These are phyloP conservation scores for Sphaerobolus stellatus DNA, from an alignment of 1,284 basidiomycete genomes.

Conservation along the genomic window DNA sequence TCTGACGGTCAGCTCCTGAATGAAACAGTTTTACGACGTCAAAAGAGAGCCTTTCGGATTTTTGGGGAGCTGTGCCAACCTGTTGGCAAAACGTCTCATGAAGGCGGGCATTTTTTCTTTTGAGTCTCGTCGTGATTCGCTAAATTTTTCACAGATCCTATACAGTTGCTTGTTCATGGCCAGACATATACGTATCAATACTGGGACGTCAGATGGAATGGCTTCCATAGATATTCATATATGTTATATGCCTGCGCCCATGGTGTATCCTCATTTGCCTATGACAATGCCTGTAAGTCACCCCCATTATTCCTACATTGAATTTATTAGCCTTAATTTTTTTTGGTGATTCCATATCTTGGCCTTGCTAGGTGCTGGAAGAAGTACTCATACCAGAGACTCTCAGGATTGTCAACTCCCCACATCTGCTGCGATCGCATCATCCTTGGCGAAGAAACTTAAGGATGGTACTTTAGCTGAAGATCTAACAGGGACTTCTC, in stretches of 20 bases:
- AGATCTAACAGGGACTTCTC: background rate
- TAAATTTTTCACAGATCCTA: background rate
- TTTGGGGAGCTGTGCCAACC: conserved; percentile 9
- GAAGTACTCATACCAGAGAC: background rate
- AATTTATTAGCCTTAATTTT: conserved; percentile 30
- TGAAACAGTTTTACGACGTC: background rate
- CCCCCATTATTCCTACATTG: no score
- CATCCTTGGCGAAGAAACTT: background rate
- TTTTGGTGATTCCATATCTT: background rate
- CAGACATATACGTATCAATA: conserved; percentile 3
- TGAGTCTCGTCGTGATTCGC: background rate
- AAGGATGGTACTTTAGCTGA: background rate
- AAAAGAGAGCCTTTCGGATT: conserved; percentile 1
- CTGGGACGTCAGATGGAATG: conserved; percentile 5
- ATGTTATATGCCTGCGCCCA: background rate
- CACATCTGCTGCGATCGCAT: background rate
- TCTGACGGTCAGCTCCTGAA: background rate
- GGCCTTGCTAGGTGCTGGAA: background rate
- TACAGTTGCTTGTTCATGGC: conserved; percentile 7
- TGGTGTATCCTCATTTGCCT: conserved; percentile 4
- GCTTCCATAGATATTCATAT: conserved; percentile 9
- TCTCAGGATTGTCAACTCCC: background rate
- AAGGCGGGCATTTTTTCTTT: background rate
- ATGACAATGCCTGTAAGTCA: conserved; percentile 8
- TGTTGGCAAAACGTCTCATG: background rate